phyloP scores from a whole-genome alignment of 257 asterid genomes.

The Nyctanthes arbortristis region DNA sequence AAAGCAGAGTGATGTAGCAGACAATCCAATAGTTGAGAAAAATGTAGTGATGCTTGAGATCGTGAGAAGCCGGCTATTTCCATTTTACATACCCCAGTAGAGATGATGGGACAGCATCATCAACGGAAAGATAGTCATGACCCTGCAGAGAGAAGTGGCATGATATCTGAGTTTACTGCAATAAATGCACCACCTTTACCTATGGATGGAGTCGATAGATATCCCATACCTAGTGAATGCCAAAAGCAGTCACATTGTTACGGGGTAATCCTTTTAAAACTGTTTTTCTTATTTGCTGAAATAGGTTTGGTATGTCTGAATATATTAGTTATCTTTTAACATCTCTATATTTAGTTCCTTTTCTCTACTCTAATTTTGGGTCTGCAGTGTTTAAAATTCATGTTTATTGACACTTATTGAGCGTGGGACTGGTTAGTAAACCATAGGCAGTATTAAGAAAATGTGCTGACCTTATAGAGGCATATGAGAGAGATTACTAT shows the following conservation, averaged over 20 bases:
- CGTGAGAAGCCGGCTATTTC: constrained; percentile 61
- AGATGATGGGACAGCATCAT: constrained; percentile 28
- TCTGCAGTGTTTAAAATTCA: constrained; percentile 3
- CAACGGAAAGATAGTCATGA: constrained; percentile 26
- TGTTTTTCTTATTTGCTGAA: background rate
- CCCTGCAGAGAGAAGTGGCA: constrained; percentile 34
- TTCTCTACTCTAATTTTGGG: constrained; percentile 8
- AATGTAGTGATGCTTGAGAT: constrained; percentile 76
- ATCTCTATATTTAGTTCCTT: background rate
- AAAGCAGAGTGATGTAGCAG: constrained; percentile 53
- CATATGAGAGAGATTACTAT: background rate
- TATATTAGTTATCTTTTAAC: constrained; percentile 1
- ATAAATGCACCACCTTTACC: constrained; percentile 43
- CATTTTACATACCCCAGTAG: constrained; percentile 36
- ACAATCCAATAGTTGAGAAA: constrained; percentile 76
- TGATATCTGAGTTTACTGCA: constrained; percentile 34
- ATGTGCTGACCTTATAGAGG: background rate
- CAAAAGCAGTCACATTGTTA: constrained; percentile 37
- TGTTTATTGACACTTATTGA: constrained; percentile 18
- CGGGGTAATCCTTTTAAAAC: constrained; percentile 45
- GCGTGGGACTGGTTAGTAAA: background rate
- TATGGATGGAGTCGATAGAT: constrained; percentile 39
- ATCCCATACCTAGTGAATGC: constrained; percentile 30
- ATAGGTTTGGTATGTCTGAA: background rate
- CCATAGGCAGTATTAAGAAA: constrained; percentile 9